Conservation (phyloP, 805 yeast genomes). For the Lachancea kluyveri region DNA sequence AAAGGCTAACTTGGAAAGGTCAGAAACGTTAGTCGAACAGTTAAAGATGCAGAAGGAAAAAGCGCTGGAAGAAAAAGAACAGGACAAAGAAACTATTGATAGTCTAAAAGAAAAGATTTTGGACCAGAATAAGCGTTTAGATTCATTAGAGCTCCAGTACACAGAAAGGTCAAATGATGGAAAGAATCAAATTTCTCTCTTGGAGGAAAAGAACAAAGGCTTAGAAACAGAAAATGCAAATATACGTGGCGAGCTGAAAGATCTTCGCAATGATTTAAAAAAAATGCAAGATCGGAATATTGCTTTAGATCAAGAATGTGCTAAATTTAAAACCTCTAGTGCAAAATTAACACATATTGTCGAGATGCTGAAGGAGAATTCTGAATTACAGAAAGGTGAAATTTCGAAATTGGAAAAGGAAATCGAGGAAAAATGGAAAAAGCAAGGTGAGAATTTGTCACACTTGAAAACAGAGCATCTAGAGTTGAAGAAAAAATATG, state of each 20-base stretch:
- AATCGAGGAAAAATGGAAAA: slow-evolving; percentile 1
- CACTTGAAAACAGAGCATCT: slow-evolving; percentile 2
- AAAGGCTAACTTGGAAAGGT: too few species aligned
- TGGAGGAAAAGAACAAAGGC: slow-evolving; percentile 1
- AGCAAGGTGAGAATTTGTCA: slow-evolving; percentile 1
- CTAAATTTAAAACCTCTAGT: too few species aligned
- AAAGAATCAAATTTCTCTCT: not conserved
- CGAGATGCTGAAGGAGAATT: slow-evolving; percentile 2
- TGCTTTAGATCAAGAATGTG: too few species aligned
- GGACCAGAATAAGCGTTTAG: not conserved
- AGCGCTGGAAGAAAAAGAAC: not conserved
- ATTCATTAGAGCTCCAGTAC: not conserved
- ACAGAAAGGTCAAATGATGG: not conserved
- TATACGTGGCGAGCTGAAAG: slow-evolving; percentile 1
- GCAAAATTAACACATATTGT: slow-evolving; percentile 2
- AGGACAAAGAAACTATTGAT: too few species aligned
- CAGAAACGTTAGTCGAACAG: too few species aligned
- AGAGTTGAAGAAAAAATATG: slow-evolving; percentile 1
- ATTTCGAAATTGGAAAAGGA: slow-evolving; percentile 5
- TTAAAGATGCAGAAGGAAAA: too few species aligned
- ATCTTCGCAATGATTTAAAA: slow-evolving; percentile 4
- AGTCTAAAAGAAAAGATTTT: not conserved
- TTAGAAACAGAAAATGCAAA: not conserved
- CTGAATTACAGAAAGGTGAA: slow-evolving; percentile 3
- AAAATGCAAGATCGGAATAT: slow-evolving; percentile 1